Evolutionary conservation across 2,329 filamentous ascomycete genomes (phyloP).

Genomic region (Botrytis porri): DNA sequence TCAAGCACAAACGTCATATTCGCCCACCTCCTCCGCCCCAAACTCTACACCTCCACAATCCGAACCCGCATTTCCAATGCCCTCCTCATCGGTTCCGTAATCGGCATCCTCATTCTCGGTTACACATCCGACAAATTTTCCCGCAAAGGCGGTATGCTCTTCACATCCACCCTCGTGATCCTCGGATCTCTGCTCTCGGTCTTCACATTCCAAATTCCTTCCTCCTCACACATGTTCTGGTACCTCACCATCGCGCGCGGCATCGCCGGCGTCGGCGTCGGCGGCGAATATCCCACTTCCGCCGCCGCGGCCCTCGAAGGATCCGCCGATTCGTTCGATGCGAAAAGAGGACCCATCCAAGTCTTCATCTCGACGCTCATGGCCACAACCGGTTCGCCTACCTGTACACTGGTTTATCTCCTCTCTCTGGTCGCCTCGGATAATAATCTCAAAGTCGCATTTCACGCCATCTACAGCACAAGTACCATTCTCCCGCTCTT

Average conservation of each 20-base stretch:
- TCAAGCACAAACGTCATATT: constrained; percentile 39
- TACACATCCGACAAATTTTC: constrained; percentile 38
- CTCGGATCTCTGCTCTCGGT: constrained; percentile 32
- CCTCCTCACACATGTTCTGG: constrained; percentile 39
- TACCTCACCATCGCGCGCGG: constrained; percentile 41
- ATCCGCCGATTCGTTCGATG: constrained; percentile 33
- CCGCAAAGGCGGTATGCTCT: constrained; percentile 38
- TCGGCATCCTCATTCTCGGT: constrained; percentile 39
- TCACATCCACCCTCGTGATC: constrained; percentile 37
- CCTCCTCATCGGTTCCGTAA: constrained; percentile 37
- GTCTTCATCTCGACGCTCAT: constrained; percentile 12
- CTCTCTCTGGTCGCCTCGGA: constrained; percentile 39
- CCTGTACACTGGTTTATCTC: constrained; percentile 24
- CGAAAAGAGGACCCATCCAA: not conserved
- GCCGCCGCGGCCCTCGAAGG: constrained; percentile 41
- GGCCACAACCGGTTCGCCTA: constrained; percentile 10
- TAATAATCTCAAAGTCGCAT: constrained; percentile 37
- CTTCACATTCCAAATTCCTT: constrained; percentile 35
- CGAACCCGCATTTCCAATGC: constrained; percentile 39
- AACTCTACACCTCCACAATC: constrained; percentile 34
- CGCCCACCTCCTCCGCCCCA: constrained; percentile 34
- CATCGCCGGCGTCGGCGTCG: constrained; percentile 41
- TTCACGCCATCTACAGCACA: constrained; percentile 38
- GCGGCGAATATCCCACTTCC: constrained; percentile 41
- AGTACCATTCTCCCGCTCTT: constrained; percentile 38